Base-by-base conservation (phyloP, 1,139 yeast species). In the Candida mesenterica region DNA sequence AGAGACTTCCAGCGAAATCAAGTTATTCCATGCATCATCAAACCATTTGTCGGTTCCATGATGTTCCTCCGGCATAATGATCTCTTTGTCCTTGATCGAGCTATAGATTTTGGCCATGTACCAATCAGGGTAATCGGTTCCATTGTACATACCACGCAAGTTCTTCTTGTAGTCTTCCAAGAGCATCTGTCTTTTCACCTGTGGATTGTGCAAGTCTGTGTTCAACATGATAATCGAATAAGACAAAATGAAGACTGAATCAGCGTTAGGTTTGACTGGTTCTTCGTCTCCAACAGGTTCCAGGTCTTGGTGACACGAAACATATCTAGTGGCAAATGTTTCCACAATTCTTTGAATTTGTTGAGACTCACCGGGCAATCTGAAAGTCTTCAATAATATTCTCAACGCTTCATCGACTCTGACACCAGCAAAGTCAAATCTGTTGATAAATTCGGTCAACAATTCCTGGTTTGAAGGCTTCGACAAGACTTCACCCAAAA, bases 11-110 rank as follows among this genome's bases (percentile, higher is more conserved):
- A 79, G 57, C 2, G 88, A 76, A 36, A 90, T 77, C 45, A 88
- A 63, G 44, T 86, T 85, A 50, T 85, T 84, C 99, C 99, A 94
- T 13, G 84, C 80, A 53, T 86, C 92, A 54, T 90, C 97, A 61
- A 90, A 92, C 80, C 96, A 84, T 52, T 85, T 89, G 31, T 80
- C 82, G 3, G 85, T 76, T 27, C 88, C 89, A 52, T 83, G 89
- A 51, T 90, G 97, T 55, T 94, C 99, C 50, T 92, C 98, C 0
- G 98, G 97, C 90, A 94, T 87, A 37, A 94, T 88, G 44, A 92
- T 92, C 59, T 94, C 99, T 35, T 86, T 77, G 37, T 83, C 88
- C 45, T 78, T 75, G 40, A 94, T 90, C 1, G 95, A 84, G 26
- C 73, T 66, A 57, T 85, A 94, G 26, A 92, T 88, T 46, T 77